Evolutionary conservation across 1,284 basidiomycete genomes (phyloP).

Genomic region (Ustilago bromivora): DNA sequence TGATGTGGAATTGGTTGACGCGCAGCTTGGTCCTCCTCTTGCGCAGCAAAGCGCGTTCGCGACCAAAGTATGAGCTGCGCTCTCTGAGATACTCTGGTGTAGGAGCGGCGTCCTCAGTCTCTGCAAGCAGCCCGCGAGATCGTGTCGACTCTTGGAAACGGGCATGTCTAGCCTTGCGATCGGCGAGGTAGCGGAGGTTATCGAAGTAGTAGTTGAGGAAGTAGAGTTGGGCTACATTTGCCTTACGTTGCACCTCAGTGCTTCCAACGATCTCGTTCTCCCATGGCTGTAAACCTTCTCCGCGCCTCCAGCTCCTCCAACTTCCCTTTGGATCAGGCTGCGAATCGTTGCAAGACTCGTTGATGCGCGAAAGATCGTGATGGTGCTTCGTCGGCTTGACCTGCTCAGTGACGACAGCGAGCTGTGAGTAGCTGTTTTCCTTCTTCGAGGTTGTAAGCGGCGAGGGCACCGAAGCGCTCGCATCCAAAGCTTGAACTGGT

Average conservation of each 20-base stretch:
- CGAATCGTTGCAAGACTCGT: constrained; percentile 34
- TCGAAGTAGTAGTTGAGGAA: constrained; percentile 70
- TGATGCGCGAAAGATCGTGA: constrained; percentile 32
- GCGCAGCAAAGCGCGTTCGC: constrained; percentile 65
- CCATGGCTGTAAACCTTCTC: constrained; percentile 64
- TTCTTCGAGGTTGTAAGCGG: constrained; percentile 45
- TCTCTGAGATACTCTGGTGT: constrained; percentile 73
- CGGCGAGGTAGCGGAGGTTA: constrained; percentile 64
- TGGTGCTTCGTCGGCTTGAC: constrained; percentile 35
- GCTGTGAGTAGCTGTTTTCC: constrained; percentile 44
- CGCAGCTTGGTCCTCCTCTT: constrained; percentile 66
- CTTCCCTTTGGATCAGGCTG: constrained; percentile 58
- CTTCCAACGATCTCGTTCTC: constrained; percentile 62
- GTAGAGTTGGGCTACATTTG: constrained; percentile 68
- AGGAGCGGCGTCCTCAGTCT: constrained; percentile 83
- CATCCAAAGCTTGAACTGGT: constrained; percentile 26
- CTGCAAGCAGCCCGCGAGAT: constrained; percentile 37
- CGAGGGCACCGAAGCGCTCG: constrained; percentile 32
- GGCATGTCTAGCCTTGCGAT: constrained; percentile 72
- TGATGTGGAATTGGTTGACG: constrained; percentile 69
- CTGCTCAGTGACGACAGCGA: constrained; percentile 24
- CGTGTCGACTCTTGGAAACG: constrained; percentile 77
- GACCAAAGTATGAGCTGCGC: constrained; percentile 57
- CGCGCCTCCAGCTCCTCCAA: constrained; percentile 58
- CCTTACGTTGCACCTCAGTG: constrained; percentile 66